Evolutionary conservation across 768 basidiomycete species (phyloP).

Genomic region (Galerina marginata): DNA sequence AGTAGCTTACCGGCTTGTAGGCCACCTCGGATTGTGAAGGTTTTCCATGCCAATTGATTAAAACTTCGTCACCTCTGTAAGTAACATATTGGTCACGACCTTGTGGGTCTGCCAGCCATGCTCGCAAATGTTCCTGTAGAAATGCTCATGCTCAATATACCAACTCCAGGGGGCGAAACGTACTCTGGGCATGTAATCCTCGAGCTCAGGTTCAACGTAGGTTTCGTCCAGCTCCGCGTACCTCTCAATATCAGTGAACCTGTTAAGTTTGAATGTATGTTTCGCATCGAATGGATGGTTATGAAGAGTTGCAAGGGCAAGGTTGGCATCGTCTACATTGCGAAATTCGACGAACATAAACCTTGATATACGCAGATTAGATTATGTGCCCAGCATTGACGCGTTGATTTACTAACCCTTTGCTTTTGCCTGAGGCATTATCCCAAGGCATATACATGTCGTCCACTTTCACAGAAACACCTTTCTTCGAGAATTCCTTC

Average conservation of each 20-base stretch:
- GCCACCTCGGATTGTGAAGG: conserved; percentile 85
- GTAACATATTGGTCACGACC: conserved; percentile 97
- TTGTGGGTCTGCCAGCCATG: conserved; percentile 91
- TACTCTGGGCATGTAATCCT: conserved; percentile 80
- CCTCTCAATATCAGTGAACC: conserved; percentile 88
- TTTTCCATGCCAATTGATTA: conserved; percentile 92
- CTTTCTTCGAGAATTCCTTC: conserved; percentile 86
- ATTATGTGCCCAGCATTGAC: conserved; percentile 1
- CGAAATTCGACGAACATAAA: conserved; percentile 85
- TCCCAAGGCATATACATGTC: conserved; percentile 92
- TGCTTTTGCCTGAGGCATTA: conserved; percentile 79
- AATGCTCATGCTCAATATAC: not conserved
- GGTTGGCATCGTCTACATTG: conserved; percentile 69
- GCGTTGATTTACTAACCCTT: conserved; percentile 67
- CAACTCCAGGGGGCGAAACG: conserved; percentile 13
- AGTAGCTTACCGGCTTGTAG: conserved; percentile 69
- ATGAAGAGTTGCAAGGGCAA: conserved; percentile 71
- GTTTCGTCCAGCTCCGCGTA: conserved; percentile 79
- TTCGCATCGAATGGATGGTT: conserved; percentile 86
- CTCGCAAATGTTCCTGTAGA: conserved; percentile 88
- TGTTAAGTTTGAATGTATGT: conserved; percentile 85
- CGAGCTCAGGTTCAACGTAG: conserved; percentile 74
- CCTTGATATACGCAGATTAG: conserved; percentile 42
- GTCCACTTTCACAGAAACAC: conserved; percentile 74
- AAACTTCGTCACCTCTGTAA: conserved; percentile 89